phyloP scores from a whole-genome alignment of 1,139 yeast genomes.

The Eremothecium cymbalariae region DNA sequence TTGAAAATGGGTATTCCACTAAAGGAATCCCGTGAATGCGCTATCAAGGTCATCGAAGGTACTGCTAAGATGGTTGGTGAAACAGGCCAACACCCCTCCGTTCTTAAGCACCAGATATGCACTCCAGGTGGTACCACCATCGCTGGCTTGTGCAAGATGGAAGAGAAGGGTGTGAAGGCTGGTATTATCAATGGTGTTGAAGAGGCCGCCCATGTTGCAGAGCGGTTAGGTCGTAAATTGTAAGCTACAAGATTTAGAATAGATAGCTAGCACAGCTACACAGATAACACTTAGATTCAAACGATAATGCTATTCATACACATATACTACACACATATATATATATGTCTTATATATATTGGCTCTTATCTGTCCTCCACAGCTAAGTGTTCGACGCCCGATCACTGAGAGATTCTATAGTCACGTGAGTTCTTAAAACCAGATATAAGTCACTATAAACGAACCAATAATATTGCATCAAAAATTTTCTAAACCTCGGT shows the following conservation, averaged over 20 bases:
- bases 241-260: too few relatives aligned
- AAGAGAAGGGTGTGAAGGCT: slow-evolving; percentile 81
- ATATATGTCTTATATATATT: too few relatives aligned
- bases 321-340: background rate
- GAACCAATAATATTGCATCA: slow-evolving; percentile 4
- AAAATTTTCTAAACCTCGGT: slow-evolving; percentile 1
- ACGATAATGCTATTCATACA: slow-evolving; percentile 2
- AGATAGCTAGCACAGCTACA: background rate
- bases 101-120: slow-evolving; percentile 77
- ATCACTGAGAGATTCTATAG: too few relatives aligned
- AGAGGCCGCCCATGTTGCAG: slow-evolving; percentile 81
- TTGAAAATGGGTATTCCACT: slow-evolving; percentile 90
- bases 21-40: slow-evolving; percentile 74
- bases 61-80: slow-evolving; percentile 84
- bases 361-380: too few relatives aligned
- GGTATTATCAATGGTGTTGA: slow-evolving; percentile 84
- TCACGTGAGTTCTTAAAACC: too few relatives aligned
- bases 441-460: background rate
- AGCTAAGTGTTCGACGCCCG: too few relatives aligned
- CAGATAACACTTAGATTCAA: background rate
- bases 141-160: slow-evolving; percentile 89
- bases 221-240: slow-evolving; percentile 64
- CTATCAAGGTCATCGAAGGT: slow-evolving; percentile 94
- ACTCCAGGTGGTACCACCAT: slow-evolving; percentile 99
- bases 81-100: slow-evolving; percentile 89